Percentiles rank a stretch among this genome's conserved stretches.
These are phyloP conservation scores for Nyctanthes arbortristis DNA, from an alignment of 257 asterid species.

Conservation along the genomic window DNA sequence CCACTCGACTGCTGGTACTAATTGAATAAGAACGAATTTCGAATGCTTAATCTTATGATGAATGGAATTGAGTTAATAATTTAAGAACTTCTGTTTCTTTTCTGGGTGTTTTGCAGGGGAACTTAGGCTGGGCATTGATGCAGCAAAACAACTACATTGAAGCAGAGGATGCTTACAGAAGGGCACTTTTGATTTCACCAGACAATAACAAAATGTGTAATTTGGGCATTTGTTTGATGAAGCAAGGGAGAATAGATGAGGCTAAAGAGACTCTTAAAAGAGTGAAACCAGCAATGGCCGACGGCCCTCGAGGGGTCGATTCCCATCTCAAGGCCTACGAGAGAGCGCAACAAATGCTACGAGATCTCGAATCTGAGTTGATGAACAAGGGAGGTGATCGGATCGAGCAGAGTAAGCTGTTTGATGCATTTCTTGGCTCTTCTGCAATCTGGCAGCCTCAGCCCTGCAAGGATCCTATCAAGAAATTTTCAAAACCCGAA, in stretches of 20 bases:
- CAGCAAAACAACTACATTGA: conserved; percentile 85
- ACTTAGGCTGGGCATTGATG: conserved; percentile 98
- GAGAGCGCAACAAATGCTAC: conserved; percentile 91
- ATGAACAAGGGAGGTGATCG: conserved; percentile 61
- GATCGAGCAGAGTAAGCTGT: conserved; percentile 69
- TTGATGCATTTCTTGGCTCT: conserved; percentile 81
- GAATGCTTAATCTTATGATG: neutral
- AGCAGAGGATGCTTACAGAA: conserved; percentile 88
- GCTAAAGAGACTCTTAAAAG: conserved; percentile 83
- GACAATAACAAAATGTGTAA: conserved; percentile 98
- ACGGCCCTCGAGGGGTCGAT: conserved; percentile 91
- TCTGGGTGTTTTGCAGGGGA: conserved; percentile 53
- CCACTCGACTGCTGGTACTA: conserved; percentile 84
- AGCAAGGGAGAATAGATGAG: conserved; percentile 83
- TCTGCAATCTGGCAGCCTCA: conserved; percentile 99
- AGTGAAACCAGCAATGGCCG: conserved; percentile 82
- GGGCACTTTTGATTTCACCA: conserved; percentile 79
- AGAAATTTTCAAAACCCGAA: conserved; percentile 12
- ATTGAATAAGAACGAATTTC: neutral
- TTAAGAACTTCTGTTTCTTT: neutral
- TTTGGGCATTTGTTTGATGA: conserved; percentile 89
- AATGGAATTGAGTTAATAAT: neutral
- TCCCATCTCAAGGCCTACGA: conserved; percentile 98
- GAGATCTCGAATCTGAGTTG: conserved; percentile 84
- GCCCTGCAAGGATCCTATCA: conserved; percentile 69